Percentiles rank a stretch among this genome's conserved stretches.
phyloP scores from a whole-genome alignment of 1,139 yeast species.

The Protomyces lactucae-debilis region DNA sequence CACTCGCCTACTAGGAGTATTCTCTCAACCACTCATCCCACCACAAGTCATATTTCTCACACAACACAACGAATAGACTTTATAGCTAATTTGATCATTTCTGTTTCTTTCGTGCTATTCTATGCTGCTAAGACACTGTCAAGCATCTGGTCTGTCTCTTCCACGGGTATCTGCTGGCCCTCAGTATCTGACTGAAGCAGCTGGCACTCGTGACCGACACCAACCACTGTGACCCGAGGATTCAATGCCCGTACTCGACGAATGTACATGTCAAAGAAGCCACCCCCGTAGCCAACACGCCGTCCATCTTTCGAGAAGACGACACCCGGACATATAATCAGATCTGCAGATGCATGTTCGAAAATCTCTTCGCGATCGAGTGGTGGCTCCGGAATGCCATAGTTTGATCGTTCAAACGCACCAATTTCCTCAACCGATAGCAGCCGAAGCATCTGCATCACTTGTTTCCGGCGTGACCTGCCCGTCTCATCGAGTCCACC shows the following conservation, averaged over 20 bases:
- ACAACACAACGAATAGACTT: neutral
- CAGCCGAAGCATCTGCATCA: conserved; percentile 12
- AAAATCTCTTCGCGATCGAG: neutral
- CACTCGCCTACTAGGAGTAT: neutral
- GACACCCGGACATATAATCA: conserved; percentile 7
- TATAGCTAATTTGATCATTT: neutral
- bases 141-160: neutral
- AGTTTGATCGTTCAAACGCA: neutral
- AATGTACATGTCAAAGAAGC: conserved; percentile 8
- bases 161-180: neutral
- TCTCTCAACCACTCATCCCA: neutral
- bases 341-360: neutral
- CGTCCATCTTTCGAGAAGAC: conserved; percentile 3
- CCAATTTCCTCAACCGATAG: neutral
- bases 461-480: neutral
- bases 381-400: conserved; percentile 22
- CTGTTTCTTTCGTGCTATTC: neutral
- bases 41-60: neutral
- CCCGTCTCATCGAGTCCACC: neutral
- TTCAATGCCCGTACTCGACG: neutral
- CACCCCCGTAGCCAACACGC: conserved; percentile 21
- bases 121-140: neutral
- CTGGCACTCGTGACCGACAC: conserved; percentile 15
- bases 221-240: neutral
- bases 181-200: neutral